Evolutionary conservation across 1,284 basidiomycete species (phyloP), one percentile per base, ranked within the genome.

Genomic region (Schizophyllum amplum): DNA sequence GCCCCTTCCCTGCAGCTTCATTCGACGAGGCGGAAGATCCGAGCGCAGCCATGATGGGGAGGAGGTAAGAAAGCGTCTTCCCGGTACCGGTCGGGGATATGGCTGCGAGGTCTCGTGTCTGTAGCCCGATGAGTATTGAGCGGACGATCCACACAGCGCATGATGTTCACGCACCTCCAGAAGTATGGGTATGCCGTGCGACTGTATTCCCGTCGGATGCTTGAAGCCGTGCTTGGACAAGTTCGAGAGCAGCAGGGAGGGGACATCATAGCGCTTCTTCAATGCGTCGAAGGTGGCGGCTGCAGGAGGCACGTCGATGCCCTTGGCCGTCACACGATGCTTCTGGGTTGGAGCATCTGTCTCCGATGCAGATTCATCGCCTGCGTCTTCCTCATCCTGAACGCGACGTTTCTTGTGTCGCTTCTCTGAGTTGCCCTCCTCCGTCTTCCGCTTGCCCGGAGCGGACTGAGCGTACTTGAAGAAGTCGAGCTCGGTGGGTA

Each of bases 21-120:
- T 79, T 78, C 22, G 72, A 68, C 60, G 75, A 76, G 21, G 82
- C 73, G 4, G 77, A 72, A 1, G 92, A 92, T 20, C 79, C 73
- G 1, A 96, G 76, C 1, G 77, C 72, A 1, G 87, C 74, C 59
- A 97, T 80, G 24, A 92, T 78, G 0, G 94, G 94, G 9, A 96
- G 72, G 22, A 95, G 78, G 71, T 96, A 98, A 1, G 92, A 83
- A 4, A 97, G 75, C 0, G 94, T 98, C 75, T 98, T 98, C 58
- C 94, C 94, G 4, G 92, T 94, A 56, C 94, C 94, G 0, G 94
- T 98, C 0, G 94, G 94, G 1, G 95, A 95, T 24, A 97, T 89
- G 23, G 92, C 94, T 61, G 91, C 85, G 21, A 96, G 78, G 70
- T 98, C 92, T 57, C 90, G 83, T 57, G 74, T 78, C 81, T 88